phyloP scores from a whole-genome alignment of 331 rosid species.

The Cydonia oblonga region DNA sequence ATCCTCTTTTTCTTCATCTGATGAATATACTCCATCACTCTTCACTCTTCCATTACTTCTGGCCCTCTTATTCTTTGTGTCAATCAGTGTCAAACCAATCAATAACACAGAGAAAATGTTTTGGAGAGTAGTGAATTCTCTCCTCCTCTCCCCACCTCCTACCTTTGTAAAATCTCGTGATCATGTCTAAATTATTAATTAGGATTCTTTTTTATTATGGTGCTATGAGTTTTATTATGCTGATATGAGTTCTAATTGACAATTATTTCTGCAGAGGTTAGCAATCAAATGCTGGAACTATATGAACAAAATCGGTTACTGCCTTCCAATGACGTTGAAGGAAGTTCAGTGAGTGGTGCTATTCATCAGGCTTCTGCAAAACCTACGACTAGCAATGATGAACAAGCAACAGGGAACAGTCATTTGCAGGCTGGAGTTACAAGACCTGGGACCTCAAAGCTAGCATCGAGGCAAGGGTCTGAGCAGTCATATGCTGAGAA shows the following conservation, averaged over 20 bases:
- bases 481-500: conserved; percentile 41
- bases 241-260: conserved; percentile 10
- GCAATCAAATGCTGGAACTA: conserved; percentile 97
- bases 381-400: conserved; percentile 50
- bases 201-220: background rate
- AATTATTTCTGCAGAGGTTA: conserved; percentile 67
- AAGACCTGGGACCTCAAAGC: conserved; percentile 47
- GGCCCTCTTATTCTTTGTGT: background rate
- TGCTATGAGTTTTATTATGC: background rate
- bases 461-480: conserved; percentile 34
- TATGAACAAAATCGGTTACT: conserved; percentile 85
- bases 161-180: background rate
- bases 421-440: conserved; percentile 53
- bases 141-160: background rate
- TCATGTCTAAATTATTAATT: background rate
- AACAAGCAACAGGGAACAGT: conserved; percentile 36
- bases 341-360: conserved; percentile 46
- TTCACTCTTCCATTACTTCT: background rate
- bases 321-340: conserved; percentile 66
- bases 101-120: background rate
- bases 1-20: conserved; percentile 2
- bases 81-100: background rate
- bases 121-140: background rate
- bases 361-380: conserved; percentile 32
- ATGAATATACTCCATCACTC: background rate